Conservation (phyloP, 352 stramenopile species). For the Phytophthora megakarya region DNA sequence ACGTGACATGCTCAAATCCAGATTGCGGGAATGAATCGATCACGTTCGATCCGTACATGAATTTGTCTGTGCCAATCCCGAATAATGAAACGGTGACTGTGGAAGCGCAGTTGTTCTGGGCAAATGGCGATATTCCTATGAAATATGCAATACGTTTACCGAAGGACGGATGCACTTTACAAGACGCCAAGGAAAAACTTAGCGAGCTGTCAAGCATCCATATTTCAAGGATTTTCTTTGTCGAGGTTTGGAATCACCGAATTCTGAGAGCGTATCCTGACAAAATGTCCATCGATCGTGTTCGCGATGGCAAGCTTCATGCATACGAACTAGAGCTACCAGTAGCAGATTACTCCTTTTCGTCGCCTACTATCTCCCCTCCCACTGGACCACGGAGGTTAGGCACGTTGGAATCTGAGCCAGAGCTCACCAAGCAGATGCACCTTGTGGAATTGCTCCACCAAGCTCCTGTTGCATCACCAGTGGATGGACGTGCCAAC, state of each 20-base stretch:
- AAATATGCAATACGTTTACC: conserved; percentile 69
- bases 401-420: conserved; percentile 31
- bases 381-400: conserved; percentile 20
- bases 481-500: conserved; percentile 45
- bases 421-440: conserved; percentile 47
- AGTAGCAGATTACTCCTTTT: conserved; percentile 67
- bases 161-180: conserved; percentile 51
- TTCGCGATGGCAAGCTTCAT: conserved; percentile 68
- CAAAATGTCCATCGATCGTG: conserved; percentile 44
- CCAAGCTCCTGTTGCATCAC: conserved; percentile 63
- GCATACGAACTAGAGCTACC: conserved; percentile 90
- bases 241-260: conserved; percentile 72
- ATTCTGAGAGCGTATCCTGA: conserved; percentile 67
- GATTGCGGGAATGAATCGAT: conserved; percentile 81
- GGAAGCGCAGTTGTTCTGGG: conserved; percentile 77
- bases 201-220: conserved; percentile 54
- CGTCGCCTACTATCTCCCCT: conserved; percentile 62
- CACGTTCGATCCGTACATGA: conserved; percentile 92
- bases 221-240: conserved; percentile 60
- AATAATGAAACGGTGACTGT: conserved; percentile 59
- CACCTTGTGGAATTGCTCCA: conserved; percentile 75
- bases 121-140: conserved; percentile 70
- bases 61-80: conserved; percentile 87
- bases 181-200: conserved; percentile 67
- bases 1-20: conserved; percentile 84